phyloP scores from a whole-genome alignment of 2,329 filamentous ascomycete genomes.

The Epichloe gansuensis region DNA sequence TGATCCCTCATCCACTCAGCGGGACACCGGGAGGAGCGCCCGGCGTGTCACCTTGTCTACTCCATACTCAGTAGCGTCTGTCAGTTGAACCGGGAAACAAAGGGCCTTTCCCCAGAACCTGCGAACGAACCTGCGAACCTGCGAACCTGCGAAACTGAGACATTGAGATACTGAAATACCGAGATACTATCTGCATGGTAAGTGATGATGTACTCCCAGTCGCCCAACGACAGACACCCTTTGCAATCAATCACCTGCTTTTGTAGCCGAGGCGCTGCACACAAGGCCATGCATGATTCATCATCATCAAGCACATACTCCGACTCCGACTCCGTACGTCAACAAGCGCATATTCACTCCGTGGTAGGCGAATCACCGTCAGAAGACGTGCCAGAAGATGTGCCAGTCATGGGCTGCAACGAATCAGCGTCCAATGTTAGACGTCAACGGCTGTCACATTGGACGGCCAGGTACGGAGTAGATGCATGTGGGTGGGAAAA shows the following conservation, averaged over 20 bases:
- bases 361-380: too few species aligned
- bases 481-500: neutral
- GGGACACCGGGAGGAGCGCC: conserved; percentile 1
- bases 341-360: too few species aligned
- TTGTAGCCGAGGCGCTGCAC: too few species aligned
- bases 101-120: neutral
- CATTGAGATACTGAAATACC: neutral
- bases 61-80: neutral
- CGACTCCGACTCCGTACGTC: too few species aligned
- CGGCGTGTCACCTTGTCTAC: neutral
- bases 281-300: too few species aligned
- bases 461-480: neutral
- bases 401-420: neutral
- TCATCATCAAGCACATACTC: too few species aligned
- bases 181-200: neutral
- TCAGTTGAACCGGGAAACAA: neutral
- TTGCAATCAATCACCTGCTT: too few species aligned
- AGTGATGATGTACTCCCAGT: too few species aligned
- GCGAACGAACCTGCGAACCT: too few species aligned
- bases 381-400: too few species aligned
- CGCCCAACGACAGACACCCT: too few species aligned
- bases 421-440: neutral
- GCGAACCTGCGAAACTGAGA: too few species aligned
- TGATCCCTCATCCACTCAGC: neutral
- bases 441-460: neutral